A percentile compares a stretch with the other conserved stretches of the same genome.
phyloP scores from a whole-genome alignment of 768 basidiomycete species.

The Tylopilus sp. region DNA sequence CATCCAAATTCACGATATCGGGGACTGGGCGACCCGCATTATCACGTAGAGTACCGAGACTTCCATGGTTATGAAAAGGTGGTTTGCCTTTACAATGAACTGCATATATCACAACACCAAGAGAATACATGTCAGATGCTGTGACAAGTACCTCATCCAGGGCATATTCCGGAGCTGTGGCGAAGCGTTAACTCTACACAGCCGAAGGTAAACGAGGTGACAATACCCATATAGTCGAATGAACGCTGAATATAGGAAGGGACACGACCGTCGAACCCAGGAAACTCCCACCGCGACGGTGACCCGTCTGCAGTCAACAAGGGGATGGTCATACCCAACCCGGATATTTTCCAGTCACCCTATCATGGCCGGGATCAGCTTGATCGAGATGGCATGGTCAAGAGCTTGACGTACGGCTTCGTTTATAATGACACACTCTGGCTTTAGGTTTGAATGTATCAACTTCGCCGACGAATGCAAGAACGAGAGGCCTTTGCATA shows the following conservation, averaged over 20 bases:
- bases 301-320: slow-evolving; percentile 64
- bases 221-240: slow-evolving; percentile 88
- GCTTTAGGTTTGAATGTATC: slow-evolving; percentile 88
- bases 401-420: slow-evolving; percentile 55
- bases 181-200: slow-evolving; percentile 4
- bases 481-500: slow-evolving; percentile 88
- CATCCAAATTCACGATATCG: slow-evolving; percentile 63
- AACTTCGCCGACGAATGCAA: slow-evolving; percentile 88
- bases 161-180: slow-evolving; percentile 87
- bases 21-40: slow-evolving; percentile 61
- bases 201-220: neutral
- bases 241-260: slow-evolving; percentile 85
- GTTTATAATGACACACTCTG: slow-evolving; percentile 88
- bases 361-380: slow-evolving; percentile 29
- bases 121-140: slow-evolving; percentile 88
- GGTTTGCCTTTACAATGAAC: slow-evolving; percentile 86
- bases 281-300: slow-evolving; percentile 85
- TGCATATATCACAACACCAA: slow-evolving; percentile 88
- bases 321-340: slow-evolving; percentile 83
- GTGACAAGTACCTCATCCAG: slow-evolving; percentile 85
- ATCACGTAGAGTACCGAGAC: slow-evolving; percentile 64
- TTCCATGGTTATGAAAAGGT: slow-evolving; percentile 84
- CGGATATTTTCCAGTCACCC: slow-evolving; percentile 99
- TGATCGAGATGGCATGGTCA: neutral
- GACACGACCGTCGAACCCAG: slow-evolving; percentile 77